These are phyloP conservation scores for Ophiostoma tasmaniense DNA, from an alignment of 2,329 filamentous ascomycete genomes.

Conservation along the genomic window DNA sequence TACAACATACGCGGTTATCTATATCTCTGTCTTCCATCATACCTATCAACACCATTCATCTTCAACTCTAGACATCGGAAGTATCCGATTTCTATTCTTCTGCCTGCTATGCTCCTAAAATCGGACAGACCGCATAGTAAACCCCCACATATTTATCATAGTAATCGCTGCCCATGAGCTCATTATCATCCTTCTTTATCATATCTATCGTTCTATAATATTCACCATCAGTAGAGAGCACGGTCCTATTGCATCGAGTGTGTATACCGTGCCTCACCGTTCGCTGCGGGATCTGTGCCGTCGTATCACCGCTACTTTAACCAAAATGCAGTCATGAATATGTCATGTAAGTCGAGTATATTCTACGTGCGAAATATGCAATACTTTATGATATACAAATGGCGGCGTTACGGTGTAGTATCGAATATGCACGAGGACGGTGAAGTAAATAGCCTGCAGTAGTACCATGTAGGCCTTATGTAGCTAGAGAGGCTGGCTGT, in stretches of 20 bases:
- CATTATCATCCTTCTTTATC: background rate
- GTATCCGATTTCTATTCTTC: background rate
- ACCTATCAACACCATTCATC: background rate
- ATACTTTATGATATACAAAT: background rate
- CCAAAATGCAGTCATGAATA: background rate
- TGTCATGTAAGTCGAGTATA: background rate
- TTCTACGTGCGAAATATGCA: background rate
- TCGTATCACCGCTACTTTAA: slow-evolving; percentile 4
- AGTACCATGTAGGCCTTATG: background rate
- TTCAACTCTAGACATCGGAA: background rate
- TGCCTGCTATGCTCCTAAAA: background rate
- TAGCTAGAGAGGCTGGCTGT: background rate
- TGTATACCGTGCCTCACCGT: background rate
- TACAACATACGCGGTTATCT: background rate
- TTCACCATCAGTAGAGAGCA: background rate
- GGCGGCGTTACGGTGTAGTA: slow-evolving; percentile 2
- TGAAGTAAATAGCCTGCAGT: background rate
- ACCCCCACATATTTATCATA: background rate
- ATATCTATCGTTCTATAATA: background rate
- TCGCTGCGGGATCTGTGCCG: background rate
- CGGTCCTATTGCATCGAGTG: background rate
- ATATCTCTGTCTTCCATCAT: background rate
- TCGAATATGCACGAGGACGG: background rate
- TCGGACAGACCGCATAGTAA: background rate
- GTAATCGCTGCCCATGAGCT: background rate